These are phyloP conservation scores for Onygena corvina DNA, from an alignment of 2,329 filamentous ascomycete genomes.

Conservation along the genomic window DNA sequence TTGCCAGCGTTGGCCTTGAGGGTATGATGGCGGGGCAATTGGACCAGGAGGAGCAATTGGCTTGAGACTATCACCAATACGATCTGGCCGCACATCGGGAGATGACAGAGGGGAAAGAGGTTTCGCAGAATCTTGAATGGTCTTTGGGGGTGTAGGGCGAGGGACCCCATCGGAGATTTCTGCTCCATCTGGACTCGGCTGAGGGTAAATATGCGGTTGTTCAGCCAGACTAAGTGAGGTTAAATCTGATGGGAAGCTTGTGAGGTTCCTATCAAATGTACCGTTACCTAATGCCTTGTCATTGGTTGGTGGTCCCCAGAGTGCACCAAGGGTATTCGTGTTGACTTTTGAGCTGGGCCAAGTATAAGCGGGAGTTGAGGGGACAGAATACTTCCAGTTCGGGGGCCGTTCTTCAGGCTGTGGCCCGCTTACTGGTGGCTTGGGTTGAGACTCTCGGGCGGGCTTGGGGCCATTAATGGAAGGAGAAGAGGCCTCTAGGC, in stretches of 20 bases:
- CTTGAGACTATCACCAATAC: slow-evolving; percentile 29
- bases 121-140: slow-evolving; percentile 24
- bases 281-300: slow-evolving; percentile 52
- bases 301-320: slow-evolving; percentile 47
- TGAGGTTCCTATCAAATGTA: slow-evolving; percentile 46
- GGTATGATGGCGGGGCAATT: slow-evolving; percentile 36
- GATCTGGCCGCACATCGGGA: slow-evolving; percentile 29
- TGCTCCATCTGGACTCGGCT: slow-evolving; percentile 12
- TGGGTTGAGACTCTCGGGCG: slow-evolving; percentile 14
- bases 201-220: slow-evolving; percentile 27
- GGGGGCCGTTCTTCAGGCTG: slow-evolving; percentile 25
- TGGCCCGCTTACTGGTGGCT: slow-evolving; percentile 15
- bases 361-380: slow-evolving; percentile 23
- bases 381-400: slow-evolving; percentile 31
- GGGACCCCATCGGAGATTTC: slow-evolving; percentile 15
- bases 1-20: slow-evolving; percentile 20
- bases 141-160: slow-evolving; percentile 22
- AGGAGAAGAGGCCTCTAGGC: not conserved
- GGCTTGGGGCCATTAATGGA: slow-evolving; percentile 10
- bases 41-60: slow-evolving; percentile 35
- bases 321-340: slow-evolving; percentile 34
- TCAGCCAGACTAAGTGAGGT: slow-evolving; percentile 31
- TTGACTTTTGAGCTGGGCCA: slow-evolving; percentile 30
- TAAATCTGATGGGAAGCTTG: slow-evolving; percentile 37
- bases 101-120: slow-evolving; percentile 29